Percentiles rank a stretch among this genome's conserved stretches.
phyloP scores from a whole-genome alignment of 306 rosid genomes.

The Prunus fruticosa region DNA sequence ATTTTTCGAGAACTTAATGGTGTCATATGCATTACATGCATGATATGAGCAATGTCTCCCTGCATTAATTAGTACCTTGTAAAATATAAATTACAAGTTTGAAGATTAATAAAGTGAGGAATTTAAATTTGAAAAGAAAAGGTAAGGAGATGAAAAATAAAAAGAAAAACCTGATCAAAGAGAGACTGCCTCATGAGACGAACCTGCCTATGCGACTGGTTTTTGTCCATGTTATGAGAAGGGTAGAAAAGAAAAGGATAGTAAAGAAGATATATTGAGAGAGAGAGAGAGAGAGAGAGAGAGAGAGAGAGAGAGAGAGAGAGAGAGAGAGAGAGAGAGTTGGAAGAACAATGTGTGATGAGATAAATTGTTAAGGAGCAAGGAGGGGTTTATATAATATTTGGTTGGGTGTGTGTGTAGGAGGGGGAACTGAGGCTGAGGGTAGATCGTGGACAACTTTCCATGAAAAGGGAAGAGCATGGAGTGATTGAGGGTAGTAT shows the following conservation, averaged over 20 bases:
- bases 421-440: not conserved
- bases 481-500: no score
- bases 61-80: no score
- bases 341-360: constrained; percentile 9
- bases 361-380: constrained; percentile 27
- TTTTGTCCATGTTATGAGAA: constrained; percentile 49
- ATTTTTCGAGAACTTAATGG: no score
- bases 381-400: constrained; percentile 24
- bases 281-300: constrained; percentile 1
- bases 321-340: constrained; percentile 13
- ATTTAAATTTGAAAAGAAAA: no score
- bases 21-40: no score
- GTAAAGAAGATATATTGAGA: not conserved
- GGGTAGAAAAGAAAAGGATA: not conserved
- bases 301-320: not conserved
- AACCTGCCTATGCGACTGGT: constrained; percentile 48
- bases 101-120: no score
- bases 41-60: no score
- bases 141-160: not conserved
- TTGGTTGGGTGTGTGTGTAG: not conserved
- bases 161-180: constrained; percentile 65
- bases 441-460: no score
- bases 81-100: no score
- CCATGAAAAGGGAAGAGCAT: no score
- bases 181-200: constrained; percentile 65